phyloP scores from a whole-genome alignment of 2,329 filamentous ascomycete genomes.

The Penicillium sumatraense region DNA sequence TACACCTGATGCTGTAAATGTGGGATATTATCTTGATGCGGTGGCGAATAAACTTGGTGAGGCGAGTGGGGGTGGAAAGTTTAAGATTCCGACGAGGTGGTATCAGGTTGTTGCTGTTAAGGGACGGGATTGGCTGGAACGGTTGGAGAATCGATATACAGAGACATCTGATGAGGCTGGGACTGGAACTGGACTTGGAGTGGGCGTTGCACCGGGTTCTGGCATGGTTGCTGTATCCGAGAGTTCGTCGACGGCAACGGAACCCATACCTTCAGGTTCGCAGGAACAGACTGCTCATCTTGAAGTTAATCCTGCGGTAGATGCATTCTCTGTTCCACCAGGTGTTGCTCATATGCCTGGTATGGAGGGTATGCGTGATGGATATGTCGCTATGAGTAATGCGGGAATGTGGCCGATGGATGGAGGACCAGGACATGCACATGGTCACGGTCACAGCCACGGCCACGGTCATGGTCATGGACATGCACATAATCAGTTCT shows the following conservation, averaged over 20 bases:
- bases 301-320: slow-evolving; percentile 11
- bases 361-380: slow-evolving; percentile 24
- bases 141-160: slow-evolving; percentile 31
- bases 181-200: slow-evolving; percentile 7
- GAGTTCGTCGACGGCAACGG: slow-evolving; percentile 21
- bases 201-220: slow-evolving; percentile 14
- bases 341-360: slow-evolving; percentile 20
- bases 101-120: slow-evolving; percentile 37
- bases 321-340: slow-evolving; percentile 19
- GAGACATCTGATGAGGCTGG: slow-evolving; percentile 4
- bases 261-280: slow-evolving; percentile 9
- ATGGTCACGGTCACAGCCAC: background rate
- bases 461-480: slow-evolving; percentile 6
- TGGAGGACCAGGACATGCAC: slow-evolving; percentile 7
- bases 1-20: slow-evolving; percentile 33
- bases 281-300: slow-evolving; percentile 10
- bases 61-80: slow-evolving; percentile 38
- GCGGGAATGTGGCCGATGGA: slow-evolving; percentile 30
- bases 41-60: slow-evolving; percentile 36
- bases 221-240: slow-evolving; percentile 14
- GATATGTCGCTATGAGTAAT: slow-evolving; percentile 27
- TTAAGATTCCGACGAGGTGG: slow-evolving; percentile 40
- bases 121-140: slow-evolving; percentile 38
- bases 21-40: slow-evolving; percentile 37
- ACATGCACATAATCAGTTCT: slow-evolving; percentile 16